Conservation (phyloP, 257 asterid genomes). For the Solanum pimpinellifolium region DNA sequence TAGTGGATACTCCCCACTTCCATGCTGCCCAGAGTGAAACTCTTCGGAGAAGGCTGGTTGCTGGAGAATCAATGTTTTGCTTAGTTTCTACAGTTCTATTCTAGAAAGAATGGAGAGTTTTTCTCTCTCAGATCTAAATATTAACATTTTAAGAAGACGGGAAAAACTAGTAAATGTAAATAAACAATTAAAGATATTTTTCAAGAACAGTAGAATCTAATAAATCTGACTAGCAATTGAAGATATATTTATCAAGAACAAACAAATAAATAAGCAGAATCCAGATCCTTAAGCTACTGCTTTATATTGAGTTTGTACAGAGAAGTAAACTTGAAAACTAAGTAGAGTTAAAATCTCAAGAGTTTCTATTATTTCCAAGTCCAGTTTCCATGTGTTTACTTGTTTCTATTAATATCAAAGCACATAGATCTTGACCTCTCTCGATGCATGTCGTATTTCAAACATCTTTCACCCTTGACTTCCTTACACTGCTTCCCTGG, state of each 20-base stretch:
- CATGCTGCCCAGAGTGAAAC: background rate
- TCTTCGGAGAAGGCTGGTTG: background rate
- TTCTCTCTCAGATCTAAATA: background rate
- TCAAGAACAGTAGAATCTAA: background rate
- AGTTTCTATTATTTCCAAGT: background rate
- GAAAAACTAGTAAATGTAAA: background rate
- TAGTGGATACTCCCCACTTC: background rate
- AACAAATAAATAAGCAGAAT: background rate
- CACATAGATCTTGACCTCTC: background rate
- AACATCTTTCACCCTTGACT: background rate
- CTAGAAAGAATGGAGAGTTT: background rate
- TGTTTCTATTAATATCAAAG: background rate
- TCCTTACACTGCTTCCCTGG: background rate
- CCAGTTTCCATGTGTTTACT: background rate
- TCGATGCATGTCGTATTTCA: background rate
- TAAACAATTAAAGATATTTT: background rate
- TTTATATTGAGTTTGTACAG: background rate
- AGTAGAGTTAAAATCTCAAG: background rate
- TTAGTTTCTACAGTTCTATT: background rate
- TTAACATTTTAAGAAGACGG: background rate
- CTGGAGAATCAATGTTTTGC: background rate
- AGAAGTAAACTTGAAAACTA: background rate
- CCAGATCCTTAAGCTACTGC: background rate
- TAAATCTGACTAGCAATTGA: background rate
- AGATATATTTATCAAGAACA: background rate